phyloP scores from a whole-genome alignment of 805 yeast species.

The Cyberlindnera nakhonratchasimensis region DNA sequence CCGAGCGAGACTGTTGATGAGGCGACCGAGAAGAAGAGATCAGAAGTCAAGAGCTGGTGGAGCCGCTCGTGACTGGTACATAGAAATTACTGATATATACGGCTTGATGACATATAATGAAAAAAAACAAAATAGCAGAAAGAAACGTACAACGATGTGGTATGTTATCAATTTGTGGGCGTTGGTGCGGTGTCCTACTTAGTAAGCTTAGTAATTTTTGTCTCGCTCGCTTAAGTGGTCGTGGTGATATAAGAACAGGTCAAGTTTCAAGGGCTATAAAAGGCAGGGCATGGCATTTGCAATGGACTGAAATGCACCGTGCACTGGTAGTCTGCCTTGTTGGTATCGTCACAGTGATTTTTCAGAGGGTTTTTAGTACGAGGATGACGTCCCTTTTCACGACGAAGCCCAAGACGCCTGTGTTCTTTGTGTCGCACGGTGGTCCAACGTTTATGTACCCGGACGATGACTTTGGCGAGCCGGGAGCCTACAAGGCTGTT shows the following conservation, averaged over 20 bases:
- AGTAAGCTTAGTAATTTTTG: constrained; percentile 9
- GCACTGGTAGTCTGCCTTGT: no score
- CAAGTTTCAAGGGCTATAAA: neutral
- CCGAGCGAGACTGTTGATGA: constrained; percentile 24
- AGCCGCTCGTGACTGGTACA: constrained; percentile 9
- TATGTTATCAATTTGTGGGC: no score
- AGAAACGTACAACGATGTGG: no score
- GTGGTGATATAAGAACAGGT: no score
- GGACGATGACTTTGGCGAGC: constrained; percentile 43
- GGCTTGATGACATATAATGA: neutral
- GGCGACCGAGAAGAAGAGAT: constrained; percentile 26
- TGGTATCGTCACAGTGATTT: no score
- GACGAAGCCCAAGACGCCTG: constrained; percentile 40
- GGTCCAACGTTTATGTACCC: constrained; percentile 75
- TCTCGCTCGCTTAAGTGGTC: no score
- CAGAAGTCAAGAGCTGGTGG: constrained; percentile 30
- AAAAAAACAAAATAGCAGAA: no score
- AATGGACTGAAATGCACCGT: no score
- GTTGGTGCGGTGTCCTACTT: neutral
- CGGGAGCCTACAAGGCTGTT: constrained; percentile 57
- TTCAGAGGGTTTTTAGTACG: no score
- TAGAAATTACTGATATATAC: neutral
- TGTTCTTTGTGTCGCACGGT: constrained; percentile 75
- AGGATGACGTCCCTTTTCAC: no score
- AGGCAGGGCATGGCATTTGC: neutral